A percentile compares a stretch with the other conserved stretches of the same genome.
Evolutionary conservation across 2,329 filamentous ascomycete species (phyloP).

Genomic region (Sporothrix humicola): DNA sequence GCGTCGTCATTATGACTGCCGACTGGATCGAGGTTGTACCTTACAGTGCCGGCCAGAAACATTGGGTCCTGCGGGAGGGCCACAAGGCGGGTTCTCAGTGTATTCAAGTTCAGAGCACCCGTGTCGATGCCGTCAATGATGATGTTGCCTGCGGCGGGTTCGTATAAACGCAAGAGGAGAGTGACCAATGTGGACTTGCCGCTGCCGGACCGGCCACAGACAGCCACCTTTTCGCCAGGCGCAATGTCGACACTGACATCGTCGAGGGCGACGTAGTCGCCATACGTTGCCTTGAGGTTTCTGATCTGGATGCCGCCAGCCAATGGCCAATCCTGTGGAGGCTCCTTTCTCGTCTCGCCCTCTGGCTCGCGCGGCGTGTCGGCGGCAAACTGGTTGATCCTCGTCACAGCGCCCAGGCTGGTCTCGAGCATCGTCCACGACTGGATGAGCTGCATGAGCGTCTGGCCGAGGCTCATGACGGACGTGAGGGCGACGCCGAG

Average conservation of each 20-base stretch:
- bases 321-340: conserved; percentile 24
- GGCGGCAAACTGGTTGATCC: conserved; percentile 34
- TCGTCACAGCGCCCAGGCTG: conserved; percentile 41
- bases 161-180: conserved; percentile 55
- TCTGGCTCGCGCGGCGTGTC: conserved; percentile 31
- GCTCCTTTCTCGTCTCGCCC: not conserved
- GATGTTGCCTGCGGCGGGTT: conserved; percentile 51
- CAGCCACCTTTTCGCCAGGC: conserved; percentile 45
- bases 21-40: conserved; percentile 69
- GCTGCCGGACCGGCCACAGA: conserved; percentile 47
- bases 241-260: conserved; percentile 41
- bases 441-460: conserved; percentile 38
- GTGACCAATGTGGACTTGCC: conserved; percentile 45
- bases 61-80: conserved; percentile 51
- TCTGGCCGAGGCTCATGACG: conserved; percentile 40
- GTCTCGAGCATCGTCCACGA: conserved; percentile 42
- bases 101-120: conserved; percentile 43
- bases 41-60: conserved; percentile 48
- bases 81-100: conserved; percentile 47
- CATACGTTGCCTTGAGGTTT: conserved; percentile 22
- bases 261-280: conserved; percentile 36
- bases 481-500: conserved; percentile 45
- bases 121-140: conserved; percentile 53
- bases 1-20: conserved; percentile 58
- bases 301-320: conserved; percentile 24